Evolutionary conservation across 2,329 filamentous ascomycete species (phyloP).

Genomic region (Paecilomyces sp.): DNA sequence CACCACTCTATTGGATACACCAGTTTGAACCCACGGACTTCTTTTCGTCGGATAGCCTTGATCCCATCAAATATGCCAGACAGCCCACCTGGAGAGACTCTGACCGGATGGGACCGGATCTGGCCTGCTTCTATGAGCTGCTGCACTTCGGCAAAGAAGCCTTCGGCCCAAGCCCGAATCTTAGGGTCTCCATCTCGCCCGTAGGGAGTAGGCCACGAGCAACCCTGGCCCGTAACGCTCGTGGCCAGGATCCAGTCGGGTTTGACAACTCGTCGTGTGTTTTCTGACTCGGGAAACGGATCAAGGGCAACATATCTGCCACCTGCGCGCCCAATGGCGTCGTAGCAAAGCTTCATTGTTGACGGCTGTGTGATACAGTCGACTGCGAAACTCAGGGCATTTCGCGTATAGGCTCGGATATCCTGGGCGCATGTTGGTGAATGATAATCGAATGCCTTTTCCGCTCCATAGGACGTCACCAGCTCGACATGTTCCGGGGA

Average conservation of each 20-base stretch:
- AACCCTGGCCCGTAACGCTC: conserved; percentile 14
- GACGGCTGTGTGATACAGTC: conserved; percentile 35
- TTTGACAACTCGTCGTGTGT: conserved; percentile 12
- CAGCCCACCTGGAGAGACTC: neutral
- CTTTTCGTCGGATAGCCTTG: neutral
- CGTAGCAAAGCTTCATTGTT: conserved; percentile 28
- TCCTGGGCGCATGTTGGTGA: conserved; percentile 2
- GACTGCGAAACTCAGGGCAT: conserved; percentile 29
- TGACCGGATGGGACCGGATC: conserved; percentile 3
- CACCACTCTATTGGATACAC: neutral
- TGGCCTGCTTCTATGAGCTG: conserved; percentile 1
- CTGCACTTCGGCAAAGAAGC: conserved; percentile 1
- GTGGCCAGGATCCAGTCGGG: conserved; percentile 19
- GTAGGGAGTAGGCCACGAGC: conserved; percentile 13
- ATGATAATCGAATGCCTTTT: neutral
- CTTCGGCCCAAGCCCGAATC: conserved; percentile 1
- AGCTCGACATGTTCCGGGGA: neutral
- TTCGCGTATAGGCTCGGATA: conserved; percentile 30
- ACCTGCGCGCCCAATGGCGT: conserved; percentile 20
- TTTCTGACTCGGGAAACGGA: conserved; percentile 17
- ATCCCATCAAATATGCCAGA: neutral
- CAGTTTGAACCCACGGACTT: neutral
- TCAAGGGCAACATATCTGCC: neutral
- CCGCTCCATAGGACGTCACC: neutral
- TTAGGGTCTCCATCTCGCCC: conserved; percentile 5